Evolutionary conservation across 257 asterid species (phyloP).

Genomic region (Solanum acaule): DNA sequence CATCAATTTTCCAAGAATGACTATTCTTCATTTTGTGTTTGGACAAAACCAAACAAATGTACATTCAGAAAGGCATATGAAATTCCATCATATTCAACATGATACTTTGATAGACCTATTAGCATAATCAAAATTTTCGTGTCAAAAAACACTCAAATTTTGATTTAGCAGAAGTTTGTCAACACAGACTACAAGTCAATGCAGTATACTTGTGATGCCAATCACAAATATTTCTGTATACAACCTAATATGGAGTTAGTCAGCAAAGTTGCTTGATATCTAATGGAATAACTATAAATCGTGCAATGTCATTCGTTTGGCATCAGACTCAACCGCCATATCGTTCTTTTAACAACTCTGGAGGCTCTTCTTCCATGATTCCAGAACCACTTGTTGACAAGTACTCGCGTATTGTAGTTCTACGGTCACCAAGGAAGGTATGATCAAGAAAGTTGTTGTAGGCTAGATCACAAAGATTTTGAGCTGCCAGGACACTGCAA

Average conservation of each 20-base stretch:
- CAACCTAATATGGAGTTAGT: not conserved
- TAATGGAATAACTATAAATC: too few species aligned
- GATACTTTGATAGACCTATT: not conserved
- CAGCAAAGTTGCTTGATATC: not conserved
- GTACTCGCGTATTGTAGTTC: conserved; percentile 74
- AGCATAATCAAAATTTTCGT: not conserved
- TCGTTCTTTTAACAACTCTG: conserved; percentile 50
- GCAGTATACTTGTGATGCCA: not conserved
- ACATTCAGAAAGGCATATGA: not conserved
- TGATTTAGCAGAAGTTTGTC: not conserved
- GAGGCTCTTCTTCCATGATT: conserved; percentile 92
- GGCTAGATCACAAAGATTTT: conserved; percentile 57
- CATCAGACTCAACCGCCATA: conserved; percentile 59
- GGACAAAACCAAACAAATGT: not conserved
- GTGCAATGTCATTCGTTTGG: not conserved
- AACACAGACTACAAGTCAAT: not conserved
- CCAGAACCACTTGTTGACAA: conserved; percentile 57
- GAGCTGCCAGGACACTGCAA: conserved; percentile 85
- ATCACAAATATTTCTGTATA: not conserved
- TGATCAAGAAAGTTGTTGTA: conserved; percentile 79
- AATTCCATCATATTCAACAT: not conserved
- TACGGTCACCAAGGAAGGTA: conserved; percentile 80
- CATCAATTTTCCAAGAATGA: not conserved
- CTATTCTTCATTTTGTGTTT: not conserved
- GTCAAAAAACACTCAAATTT: not conserved